These are phyloP conservation scores for Ballota nigra DNA, from an alignment of 257 asterid genomes.

Conservation along the genomic window DNA sequence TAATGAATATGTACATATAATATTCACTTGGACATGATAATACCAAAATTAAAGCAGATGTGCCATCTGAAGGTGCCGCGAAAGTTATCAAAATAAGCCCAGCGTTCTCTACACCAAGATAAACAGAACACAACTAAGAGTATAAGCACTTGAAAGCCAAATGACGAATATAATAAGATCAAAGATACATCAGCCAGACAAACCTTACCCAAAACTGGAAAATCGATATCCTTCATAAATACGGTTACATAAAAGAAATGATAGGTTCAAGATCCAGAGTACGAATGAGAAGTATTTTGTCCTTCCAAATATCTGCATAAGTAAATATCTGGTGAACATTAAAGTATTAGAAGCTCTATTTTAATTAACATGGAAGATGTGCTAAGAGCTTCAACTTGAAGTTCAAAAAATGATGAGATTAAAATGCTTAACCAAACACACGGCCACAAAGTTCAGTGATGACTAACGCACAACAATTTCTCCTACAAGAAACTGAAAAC, in stretches of 20 bases:
- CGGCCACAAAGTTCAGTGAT: conserved; percentile 4
- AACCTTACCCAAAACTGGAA: conserved; percentile 74
- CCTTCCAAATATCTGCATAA: conserved; percentile 78
- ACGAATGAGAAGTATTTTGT: conserved; percentile 54
- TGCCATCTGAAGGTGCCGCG: conserved; percentile 99
- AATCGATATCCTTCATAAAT: conserved; percentile 78
- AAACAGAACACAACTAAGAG: conserved; percentile 20
- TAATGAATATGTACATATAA: conserved; percentile 10
- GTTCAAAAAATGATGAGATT: neutral
- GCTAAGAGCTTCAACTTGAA: conserved; percentile 2
- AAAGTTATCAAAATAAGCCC: conserved; percentile 74
- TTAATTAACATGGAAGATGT: neutral
- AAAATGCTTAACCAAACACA: neutral
- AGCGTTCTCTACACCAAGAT: conserved; percentile 47
- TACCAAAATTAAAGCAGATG: conserved; percentile 97
- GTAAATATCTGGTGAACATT: conserved; percentile 45
- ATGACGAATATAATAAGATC: conserved; percentile 12
- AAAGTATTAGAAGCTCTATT: conserved; percentile 37
- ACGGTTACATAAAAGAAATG: conserved; percentile 73
- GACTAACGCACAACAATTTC: conserved; percentile 7
- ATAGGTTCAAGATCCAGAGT: conserved; percentile 73
- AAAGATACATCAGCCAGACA: conserved; percentile 11
- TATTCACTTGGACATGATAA: conserved; percentile 6
- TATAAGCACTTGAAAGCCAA: neutral
- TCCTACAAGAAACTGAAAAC: neutral